These are phyloP conservation scores for Aureobasidium namibiae DNA, from an alignment of 2,329 filamentous ascomycete genomes.

Conservation along the genomic window DNA sequence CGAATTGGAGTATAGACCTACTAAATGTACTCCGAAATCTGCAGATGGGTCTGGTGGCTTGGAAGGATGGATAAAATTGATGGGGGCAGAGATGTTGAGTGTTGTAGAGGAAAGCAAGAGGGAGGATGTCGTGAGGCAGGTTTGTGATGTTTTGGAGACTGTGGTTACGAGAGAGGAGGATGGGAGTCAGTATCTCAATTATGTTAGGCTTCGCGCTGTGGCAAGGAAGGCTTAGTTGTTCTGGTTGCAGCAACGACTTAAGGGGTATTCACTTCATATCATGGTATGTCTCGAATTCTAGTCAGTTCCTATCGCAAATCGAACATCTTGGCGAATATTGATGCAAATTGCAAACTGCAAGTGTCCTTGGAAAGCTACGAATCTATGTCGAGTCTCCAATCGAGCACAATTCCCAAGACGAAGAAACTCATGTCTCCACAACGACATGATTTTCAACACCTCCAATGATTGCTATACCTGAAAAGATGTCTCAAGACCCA, in stretches of 20 bases:
- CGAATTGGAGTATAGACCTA: constrained; percentile 60
- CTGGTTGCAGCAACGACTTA: neutral
- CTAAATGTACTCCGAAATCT: constrained; percentile 34
- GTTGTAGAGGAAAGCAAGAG: constrained; percentile 40
- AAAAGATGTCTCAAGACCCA: neutral
- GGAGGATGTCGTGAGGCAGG: constrained; percentile 47
- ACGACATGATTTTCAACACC: neutral
- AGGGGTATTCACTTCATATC: neutral
- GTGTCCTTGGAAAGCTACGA: neutral
- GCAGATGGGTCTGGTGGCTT: constrained; percentile 41
- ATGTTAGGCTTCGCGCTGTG: constrained; percentile 37
- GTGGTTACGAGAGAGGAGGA: constrained; percentile 51
- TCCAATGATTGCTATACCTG: no score
- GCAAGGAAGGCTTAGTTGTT: constrained; percentile 23
- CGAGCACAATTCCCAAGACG: neutral
- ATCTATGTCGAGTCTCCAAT: neutral
- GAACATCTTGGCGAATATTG: neutral
- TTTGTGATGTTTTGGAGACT: constrained; percentile 45
- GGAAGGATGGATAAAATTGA: constrained; percentile 57
- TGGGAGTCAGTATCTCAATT: constrained; percentile 43
- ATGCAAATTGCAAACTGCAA: neutral
- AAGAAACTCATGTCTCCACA: neutral
- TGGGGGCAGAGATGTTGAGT: constrained; percentile 54
- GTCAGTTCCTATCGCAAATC: fast-evolving
- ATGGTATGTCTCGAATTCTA: neutral